These are phyloP conservation scores for Avena insularis DNA, from an alignment of 176 grass and related monocot species.

Conservation along the genomic window DNA sequence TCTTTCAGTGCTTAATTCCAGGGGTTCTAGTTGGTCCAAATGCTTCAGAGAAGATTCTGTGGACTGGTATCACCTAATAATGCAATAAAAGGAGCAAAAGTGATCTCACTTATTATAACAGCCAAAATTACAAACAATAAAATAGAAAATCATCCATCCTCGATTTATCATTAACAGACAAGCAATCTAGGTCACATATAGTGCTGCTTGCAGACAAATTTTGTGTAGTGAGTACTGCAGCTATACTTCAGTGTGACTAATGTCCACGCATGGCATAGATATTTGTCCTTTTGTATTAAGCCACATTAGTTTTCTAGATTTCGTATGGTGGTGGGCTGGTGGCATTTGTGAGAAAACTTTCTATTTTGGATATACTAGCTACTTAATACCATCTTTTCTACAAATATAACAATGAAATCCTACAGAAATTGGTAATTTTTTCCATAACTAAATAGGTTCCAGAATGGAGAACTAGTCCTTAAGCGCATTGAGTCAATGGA, in stretches of 20 bases:
- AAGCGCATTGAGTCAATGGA: neutral
- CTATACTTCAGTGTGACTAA: neutral
- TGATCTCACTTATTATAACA: conserved; percentile 33
- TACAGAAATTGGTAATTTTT: conserved; percentile 18
- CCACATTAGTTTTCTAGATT: neutral
- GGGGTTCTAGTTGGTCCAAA: conserved; percentile 53
- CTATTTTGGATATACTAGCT: neutral
- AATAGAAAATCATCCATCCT: neutral
- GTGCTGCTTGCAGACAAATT: neutral
- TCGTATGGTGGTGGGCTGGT: neutral
- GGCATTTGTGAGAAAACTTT: neutral
- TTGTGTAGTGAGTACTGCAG: conserved; percentile 15
- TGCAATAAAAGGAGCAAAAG: conserved; percentile 45
- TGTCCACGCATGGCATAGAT: neutral
- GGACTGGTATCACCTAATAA: conserved; percentile 64
- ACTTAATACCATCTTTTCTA: neutral
- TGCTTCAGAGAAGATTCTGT: conserved; percentile 47
- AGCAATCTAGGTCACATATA: neutral
- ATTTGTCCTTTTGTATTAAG: conserved; percentile 10
- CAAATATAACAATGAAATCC: neutral
- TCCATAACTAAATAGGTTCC: neutral
- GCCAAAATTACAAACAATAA: conserved; percentile 31
- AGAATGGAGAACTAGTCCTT: neutral
- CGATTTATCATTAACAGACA: neutral
- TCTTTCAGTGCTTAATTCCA: conserved; percentile 63